phyloP scores from a whole-genome alignment of 768 basidiomycete species.

The Hortiboletus flavorubellus region DNA sequence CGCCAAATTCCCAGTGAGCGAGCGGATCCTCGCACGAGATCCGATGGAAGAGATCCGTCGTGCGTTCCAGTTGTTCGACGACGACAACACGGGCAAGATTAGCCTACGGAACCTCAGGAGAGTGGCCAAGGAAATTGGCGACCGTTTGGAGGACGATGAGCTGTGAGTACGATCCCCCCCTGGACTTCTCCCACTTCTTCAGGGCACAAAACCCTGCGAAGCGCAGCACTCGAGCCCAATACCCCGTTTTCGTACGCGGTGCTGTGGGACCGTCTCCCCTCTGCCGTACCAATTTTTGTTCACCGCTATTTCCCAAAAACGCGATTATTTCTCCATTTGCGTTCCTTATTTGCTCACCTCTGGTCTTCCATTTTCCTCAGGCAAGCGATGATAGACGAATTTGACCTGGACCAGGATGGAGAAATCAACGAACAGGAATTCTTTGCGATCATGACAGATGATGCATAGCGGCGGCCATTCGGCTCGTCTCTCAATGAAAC shows the following conservation, averaged over 20 bases:
- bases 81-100: slow-evolving; percentile 94
- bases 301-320: slow-evolving; percentile 25
- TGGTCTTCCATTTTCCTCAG: slow-evolving; percentile 43
- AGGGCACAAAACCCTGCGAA: slow-evolving; percentile 15
- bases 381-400: slow-evolving; percentile 99
- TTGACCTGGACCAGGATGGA: slow-evolving; percentile 97
- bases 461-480: slow-evolving; percentile 44
- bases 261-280: slow-evolving; percentile 17
- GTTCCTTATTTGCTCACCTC: slow-evolving; percentile 32
- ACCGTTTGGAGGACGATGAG: slow-evolving; percentile 93
- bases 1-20: slow-evolving; percentile 67
- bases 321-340: slow-evolving; percentile 8
- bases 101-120: slow-evolving; percentile 84
- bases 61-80: slow-evolving; percentile 96
- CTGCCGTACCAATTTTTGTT: slow-evolving; percentile 19
- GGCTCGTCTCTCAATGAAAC: neutral
- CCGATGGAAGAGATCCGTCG: slow-evolving; percentile 95
- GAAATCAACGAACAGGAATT: slow-evolving; percentile 98
- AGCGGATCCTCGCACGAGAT: slow-evolving; percentile 89
- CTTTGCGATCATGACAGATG: slow-evolving; percentile 95
- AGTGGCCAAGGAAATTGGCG: slow-evolving; percentile 96
- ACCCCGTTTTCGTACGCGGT: slow-evolving; percentile 26
- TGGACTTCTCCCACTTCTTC: slow-evolving; percentile 4
- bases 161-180: slow-evolving; percentile 57
- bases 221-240: slow-evolving; percentile 29